phyloP scores from a whole-genome alignment of 768 basidiomycete genomes.

The Lentinula raphanica region DNA sequence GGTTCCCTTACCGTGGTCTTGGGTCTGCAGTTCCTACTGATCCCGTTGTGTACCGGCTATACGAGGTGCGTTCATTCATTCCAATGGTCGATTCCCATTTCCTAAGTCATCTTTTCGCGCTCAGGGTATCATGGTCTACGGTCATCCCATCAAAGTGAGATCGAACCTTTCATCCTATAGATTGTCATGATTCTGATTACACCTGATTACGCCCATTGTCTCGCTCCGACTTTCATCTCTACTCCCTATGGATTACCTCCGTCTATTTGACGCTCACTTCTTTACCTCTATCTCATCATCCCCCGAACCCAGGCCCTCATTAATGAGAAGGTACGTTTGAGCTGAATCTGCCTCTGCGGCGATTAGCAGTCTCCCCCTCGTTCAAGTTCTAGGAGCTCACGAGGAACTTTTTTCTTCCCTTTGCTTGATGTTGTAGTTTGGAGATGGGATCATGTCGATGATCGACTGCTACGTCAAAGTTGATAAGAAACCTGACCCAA shows the following conservation, averaged over 20 bases:
- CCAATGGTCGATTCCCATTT: not conserved
- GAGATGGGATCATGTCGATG: conserved; percentile 88
- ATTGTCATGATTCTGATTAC: not conserved
- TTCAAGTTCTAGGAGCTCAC: not conserved
- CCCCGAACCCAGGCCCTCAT: conserved; percentile 49
- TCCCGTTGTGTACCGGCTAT: conserved; percentile 77
- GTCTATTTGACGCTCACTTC: not conserved
- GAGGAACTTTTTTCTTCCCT: no score
- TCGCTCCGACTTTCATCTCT: no score
- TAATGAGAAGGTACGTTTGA: conserved; percentile 57
- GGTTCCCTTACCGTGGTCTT: conserved; percentile 72
- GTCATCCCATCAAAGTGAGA: conserved; percentile 69
- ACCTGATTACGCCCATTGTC: no score
- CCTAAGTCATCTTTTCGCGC: not conserved
- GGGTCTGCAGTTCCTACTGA: conserved; percentile 72
- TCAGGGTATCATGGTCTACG: conserved; percentile 71
- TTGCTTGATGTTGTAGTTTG: conserved; percentile 50
- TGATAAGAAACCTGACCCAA: conserved; percentile 66
- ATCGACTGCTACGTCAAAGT: conserved; percentile 75
- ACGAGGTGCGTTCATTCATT: conserved; percentile 48
- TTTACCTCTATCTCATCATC: not conserved
- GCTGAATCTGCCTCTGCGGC: not conserved
- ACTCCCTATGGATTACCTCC: not conserved
- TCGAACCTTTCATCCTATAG: no score
- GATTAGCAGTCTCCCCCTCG: not conserved